phyloP scores from a whole-genome alignment of 2,329 filamentous ascomycete genomes.

The Pyricularia pennisetigena region DNA sequence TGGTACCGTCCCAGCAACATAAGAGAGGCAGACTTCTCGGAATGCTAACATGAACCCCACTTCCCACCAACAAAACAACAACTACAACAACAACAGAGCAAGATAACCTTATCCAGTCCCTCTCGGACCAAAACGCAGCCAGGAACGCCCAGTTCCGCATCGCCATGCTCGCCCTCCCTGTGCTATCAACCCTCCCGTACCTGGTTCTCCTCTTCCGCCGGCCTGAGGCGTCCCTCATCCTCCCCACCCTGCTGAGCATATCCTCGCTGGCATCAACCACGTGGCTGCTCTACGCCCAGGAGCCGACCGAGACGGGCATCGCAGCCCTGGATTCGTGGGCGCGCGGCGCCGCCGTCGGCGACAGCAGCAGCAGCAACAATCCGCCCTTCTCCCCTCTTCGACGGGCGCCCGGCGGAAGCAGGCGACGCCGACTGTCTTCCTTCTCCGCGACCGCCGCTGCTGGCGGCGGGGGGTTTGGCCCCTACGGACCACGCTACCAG shows the following conservation, averaged over 20 bases:
- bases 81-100: conserved; percentile 37
- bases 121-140: conserved; percentile 43
- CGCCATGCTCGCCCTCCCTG: conserved; percentile 39
- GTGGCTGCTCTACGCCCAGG: conserved; percentile 48
- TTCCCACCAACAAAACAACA: background rate
- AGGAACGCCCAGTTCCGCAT: conserved; percentile 49
- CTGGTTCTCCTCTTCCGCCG: conserved; percentile 14
- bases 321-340: conserved; percentile 34
- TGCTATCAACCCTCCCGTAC: conserved; percentile 23
- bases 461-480: background rate
- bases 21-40: background rate
- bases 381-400: background rate
- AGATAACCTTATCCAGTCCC: conserved; percentile 48
- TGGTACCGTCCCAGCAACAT: conserved; percentile 12
- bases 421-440: conserved; percentile 9
- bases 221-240: conserved; percentile 17
- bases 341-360: conserved; percentile 8
- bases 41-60: background rate
- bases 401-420: background rate
- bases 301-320: conserved; percentile 45
- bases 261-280: conserved; percentile 52
- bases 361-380: background rate
- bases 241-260: conserved; percentile 47
- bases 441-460: conserved; percentile 8
- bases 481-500: conserved; percentile 7